Evolutionary conservation across 441 rosid species (phyloP), one percentile per base, ranked within the genome.

Genomic region (Breynia disticha): DNA sequence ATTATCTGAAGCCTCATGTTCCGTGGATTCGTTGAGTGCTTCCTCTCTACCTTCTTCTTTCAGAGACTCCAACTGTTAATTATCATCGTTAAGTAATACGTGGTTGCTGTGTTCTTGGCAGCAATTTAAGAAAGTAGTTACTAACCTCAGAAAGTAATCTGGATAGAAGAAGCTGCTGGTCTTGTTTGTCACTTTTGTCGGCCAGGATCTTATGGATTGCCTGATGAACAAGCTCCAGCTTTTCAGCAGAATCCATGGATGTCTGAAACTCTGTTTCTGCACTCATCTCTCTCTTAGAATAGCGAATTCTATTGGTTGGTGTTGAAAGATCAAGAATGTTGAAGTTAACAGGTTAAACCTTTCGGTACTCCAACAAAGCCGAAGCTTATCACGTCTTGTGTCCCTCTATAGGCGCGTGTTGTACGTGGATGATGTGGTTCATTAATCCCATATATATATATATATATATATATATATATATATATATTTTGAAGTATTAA

Each of bases 61-160:
- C 32, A 73, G 49, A 6, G 67, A 61, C 54, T 79, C 84, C 61
- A 80, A 9, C 87, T 83, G 74, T 54, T 17, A 16, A 60, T 42
- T 19, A 55, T 39, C 19, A 16, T 4, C 47, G 47, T 44, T 14
- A 19, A 46, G 4, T 46, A 11, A 41, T 41, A 41, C 13, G n/a
- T 41, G 44, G 9, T 41, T 41, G 13, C 44, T 15, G 7, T 41
- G 13, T 11, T 41, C 44, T 9, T 41, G 15, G 10, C 13, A 15
- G 44, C 13, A 24, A 48, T 48, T 4, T 4, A 12, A 46, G 22
- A 11, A 18, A 48, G 5, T 24, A 48, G n/a, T n/a, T n/a, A n/a
- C n/a, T n/a, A n/a, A 77, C 88, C 83, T 73, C 73, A 47, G 74
- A 77, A 46, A 79, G 73, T 42, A 76, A 66, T 53, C 58, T 67